phyloP scores from a whole-genome alignment of 1,284 basidiomycete species.

The Apiotrichum mycotoxinovorans region DNA sequence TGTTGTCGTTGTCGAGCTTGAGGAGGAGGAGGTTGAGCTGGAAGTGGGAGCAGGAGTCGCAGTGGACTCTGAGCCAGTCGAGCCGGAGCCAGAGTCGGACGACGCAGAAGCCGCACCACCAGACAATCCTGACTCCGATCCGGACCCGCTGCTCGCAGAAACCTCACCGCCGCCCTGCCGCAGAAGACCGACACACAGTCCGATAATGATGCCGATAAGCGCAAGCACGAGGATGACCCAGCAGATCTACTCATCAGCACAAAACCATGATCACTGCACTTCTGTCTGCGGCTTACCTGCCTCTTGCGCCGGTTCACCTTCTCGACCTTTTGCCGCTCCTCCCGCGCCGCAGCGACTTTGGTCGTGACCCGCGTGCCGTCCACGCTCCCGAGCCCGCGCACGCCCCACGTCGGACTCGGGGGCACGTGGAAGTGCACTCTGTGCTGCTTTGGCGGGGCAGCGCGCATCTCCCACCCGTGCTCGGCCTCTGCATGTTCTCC shows the following conservation, averaged over 20 bases:
- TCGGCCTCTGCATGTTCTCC: background rate
- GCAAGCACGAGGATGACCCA: background rate
- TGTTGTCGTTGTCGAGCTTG: constrained; percentile 22
- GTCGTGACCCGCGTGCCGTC: background rate
- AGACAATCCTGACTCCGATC: background rate
- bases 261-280: no score
- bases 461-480: background rate
- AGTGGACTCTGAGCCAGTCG: background rate
- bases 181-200: background rate
- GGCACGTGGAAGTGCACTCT: background rate
- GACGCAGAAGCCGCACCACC: background rate
- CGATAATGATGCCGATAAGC: background rate
- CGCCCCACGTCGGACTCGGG: background rate
- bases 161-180: background rate
- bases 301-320: background rate
- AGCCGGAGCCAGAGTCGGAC: background rate
- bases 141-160: background rate
- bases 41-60: no score
- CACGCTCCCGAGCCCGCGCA: background rate
- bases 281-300: background rate
- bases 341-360: background rate
- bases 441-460: no score
- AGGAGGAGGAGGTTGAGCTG: no score
- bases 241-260: background rate
- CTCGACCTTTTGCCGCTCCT: background rate